phyloP scores from a whole-genome alignment of 2,329 filamentous ascomycete genomes.

The Alternaria viburni region DNA sequence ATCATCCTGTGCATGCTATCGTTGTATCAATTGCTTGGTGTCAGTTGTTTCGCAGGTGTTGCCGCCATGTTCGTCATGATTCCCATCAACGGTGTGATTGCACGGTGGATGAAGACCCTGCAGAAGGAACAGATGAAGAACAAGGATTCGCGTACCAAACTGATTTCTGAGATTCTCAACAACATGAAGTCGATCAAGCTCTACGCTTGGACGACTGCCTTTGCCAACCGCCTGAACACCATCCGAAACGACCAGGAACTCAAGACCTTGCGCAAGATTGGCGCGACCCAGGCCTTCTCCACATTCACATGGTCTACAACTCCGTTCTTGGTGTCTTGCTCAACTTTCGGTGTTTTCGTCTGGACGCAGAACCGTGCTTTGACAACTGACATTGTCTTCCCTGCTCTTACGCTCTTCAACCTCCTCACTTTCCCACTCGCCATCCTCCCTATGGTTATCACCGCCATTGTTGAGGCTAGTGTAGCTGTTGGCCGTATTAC shows the following conservation, averaged over 20 bases:
- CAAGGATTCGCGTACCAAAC: constrained; percentile 88
- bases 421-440: constrained; percentile 93
- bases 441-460: constrained; percentile 97
- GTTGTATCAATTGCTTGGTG: constrained; percentile 91
- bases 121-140: constrained; percentile 99
- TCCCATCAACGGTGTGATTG: constrained; percentile 90
- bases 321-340: constrained; percentile 96
- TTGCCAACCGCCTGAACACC: constrained; percentile 96
- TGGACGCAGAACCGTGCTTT: constrained; percentile 80
- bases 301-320: constrained; percentile 99
- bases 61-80: constrained; percentile 98
- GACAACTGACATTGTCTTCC: constrained; percentile 95
- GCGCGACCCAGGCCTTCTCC: constrained; percentile 88
- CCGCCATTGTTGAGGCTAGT: constrained; percentile 91
- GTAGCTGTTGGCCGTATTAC: constrained; percentile 89
- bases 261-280: constrained; percentile 94
- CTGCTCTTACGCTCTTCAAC: constrained; percentile 91
- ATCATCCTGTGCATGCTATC: constrained; percentile 95
- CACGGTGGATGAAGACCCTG: constrained; percentile 88
- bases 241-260: constrained; percentile 96
- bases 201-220: constrained; percentile 95
- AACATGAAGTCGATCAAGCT: constrained; percentile 99
- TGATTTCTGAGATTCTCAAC: constrained; percentile 97
- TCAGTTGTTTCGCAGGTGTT: constrained; percentile 94
- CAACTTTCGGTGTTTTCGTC: constrained; percentile 94